These are phyloP conservation scores for Boletus rubropictus DNA, from an alignment of 768 basidiomycete genomes.

Conservation along the genomic window DNA sequence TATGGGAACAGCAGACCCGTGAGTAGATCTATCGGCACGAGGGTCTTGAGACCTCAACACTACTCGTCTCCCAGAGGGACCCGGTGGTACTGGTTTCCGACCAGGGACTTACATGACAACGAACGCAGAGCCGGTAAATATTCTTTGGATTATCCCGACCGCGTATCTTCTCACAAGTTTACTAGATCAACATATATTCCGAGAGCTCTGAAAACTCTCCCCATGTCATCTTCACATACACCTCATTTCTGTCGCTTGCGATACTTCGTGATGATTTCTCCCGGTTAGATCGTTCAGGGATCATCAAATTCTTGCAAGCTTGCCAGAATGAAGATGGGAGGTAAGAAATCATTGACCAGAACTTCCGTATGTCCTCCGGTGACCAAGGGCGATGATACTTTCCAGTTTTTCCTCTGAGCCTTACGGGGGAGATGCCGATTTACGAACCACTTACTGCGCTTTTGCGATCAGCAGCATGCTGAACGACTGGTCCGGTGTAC, in stretches of 20 bases:
- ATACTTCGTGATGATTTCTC: slow-evolving; percentile 84
- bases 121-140: slow-evolving; percentile 15
- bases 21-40: slow-evolving; percentile 7
- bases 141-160: background rate
- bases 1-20: slow-evolving; percentile 85
- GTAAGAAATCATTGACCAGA: slow-evolving; percentile 33
- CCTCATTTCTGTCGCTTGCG: slow-evolving; percentile 75
- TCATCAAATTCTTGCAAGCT: slow-evolving; percentile 58
- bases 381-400: slow-evolving; percentile 2
- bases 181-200: slow-evolving; percentile 34
- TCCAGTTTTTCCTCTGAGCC: slow-evolving; percentile 67
- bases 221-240: slow-evolving; percentile 92
- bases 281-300: slow-evolving; percentile 58
- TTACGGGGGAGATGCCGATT: slow-evolving; percentile 65
- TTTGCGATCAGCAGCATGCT: slow-evolving; percentile 79
- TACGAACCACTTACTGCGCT: slow-evolving; percentile 83
- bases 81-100: slow-evolving; percentile 62
- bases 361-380: slow-evolving; percentile 10
- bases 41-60: background rate
- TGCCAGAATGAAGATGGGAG: slow-evolving; percentile 84
- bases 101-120: slow-evolving; percentile 69
- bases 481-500: slow-evolving; percentile 70
- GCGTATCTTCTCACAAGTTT: slow-evolving; percentile 6
- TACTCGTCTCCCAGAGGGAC: slow-evolving; percentile 39
- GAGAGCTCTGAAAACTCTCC: slow-evolving; percentile 56